phyloP scores from a whole-genome alignment of 495 filamentous ascomycete genomes.

The Neurospora sp. region DNA sequence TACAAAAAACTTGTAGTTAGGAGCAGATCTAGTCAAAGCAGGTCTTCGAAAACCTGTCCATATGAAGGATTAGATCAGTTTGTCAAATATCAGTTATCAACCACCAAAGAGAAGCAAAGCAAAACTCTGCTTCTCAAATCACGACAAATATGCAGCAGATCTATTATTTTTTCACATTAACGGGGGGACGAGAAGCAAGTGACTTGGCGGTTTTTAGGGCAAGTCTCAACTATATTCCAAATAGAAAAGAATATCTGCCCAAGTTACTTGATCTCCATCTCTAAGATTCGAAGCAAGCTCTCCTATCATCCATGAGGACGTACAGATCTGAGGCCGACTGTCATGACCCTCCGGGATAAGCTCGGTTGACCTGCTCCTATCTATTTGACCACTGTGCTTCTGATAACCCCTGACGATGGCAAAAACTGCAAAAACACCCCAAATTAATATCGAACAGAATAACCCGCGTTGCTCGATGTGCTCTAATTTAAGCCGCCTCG shows the following conservation, averaged over 20 bases:
- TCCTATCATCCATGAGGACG: too few species aligned
- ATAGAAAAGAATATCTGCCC: too few species aligned
- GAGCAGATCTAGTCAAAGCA: neutral
- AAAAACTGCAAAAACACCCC: neutral
- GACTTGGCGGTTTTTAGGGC: too few species aligned
- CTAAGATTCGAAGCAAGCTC: too few species aligned
- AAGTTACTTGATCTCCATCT: too few species aligned
- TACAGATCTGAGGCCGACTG: too few species aligned
- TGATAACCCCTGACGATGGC: neutral
- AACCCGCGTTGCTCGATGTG: neutral
- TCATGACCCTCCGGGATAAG: too few species aligned
- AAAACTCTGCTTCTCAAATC: neutral
- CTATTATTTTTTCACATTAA: neutral
- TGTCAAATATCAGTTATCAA: neutral
- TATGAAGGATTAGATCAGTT: neutral
- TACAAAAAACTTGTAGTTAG: neutral
- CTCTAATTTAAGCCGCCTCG: constrained; percentile 14
- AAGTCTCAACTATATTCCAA: too few species aligned
- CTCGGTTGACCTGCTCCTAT: too few species aligned
- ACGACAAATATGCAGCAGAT: neutral
- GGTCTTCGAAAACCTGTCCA: neutral
- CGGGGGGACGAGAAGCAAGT: too few species aligned
- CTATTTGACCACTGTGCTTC: too few species aligned
- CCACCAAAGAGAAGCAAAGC: neutral
- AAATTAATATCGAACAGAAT: neutral